Base-by-base conservation (phyloP, 352 stramenopile genomes). In the Phytophthora agathidicida region DNA sequence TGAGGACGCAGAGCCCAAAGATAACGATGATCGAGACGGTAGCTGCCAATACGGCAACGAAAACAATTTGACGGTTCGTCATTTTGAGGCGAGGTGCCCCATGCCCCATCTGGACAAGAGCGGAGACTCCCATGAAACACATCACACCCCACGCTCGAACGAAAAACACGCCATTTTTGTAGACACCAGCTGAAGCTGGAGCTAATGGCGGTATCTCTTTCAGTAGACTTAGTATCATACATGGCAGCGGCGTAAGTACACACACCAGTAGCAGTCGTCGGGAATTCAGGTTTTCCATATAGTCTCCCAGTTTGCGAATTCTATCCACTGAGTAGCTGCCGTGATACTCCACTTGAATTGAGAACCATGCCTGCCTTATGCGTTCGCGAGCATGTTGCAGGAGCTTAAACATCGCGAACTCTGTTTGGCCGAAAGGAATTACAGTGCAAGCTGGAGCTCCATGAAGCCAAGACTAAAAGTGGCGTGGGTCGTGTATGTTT, bases 121-220 rank as follows among this genome's bases (percentile, higher is more conserved):
- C 45, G 11, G 32, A 60, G 9, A 45, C 37, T 3, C 36, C 49
- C 23, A 69, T 59, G 22, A 65, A 68, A 3, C 23, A 33, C 7
- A 65, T 2, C 2, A 39, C 20, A 5, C 7, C 17, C 60, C 55
- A 72, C 24, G 17, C 14, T 42, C 74, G 66, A 20, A 44, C 17
- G 20, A 59, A 80, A 26, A 83, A 71, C 2, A 65, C 38, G 8
- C 66, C 63, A 56, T 82, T 86, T 8, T 60, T 55, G 32, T 60
- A 51, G 13, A 65, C 57, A 3, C 73, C 73, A 14, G 32, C 38
- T 16, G 50, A 26, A 1, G 71, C 64, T 9, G 37, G 14, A n/a
- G 20, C 41, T 26, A 80, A 47, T 17, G 65, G 33, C 5, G 69
- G 23, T 23, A 42, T 20, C 24, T 84, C 74, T 36, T 77, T 61